Conservation (phyloP, 2,329 filamentous ascomycete genomes). For the Hymenoscyphus salicellus region DNA sequence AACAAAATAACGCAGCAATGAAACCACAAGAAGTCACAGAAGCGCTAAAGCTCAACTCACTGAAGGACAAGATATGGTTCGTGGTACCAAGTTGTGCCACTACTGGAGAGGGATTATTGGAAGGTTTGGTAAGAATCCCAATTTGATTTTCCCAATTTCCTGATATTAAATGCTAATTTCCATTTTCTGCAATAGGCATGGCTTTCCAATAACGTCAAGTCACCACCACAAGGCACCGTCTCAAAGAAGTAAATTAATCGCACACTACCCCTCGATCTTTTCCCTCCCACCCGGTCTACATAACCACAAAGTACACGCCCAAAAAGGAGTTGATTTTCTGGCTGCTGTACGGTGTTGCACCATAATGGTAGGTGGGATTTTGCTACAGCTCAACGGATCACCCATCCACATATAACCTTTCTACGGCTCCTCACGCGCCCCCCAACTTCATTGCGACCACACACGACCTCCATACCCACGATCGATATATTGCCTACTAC, state of each 20-base stretch:
- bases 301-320: background rate
- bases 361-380: background rate
- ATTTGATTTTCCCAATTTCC: conserved; percentile 44
- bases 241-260: conserved; percentile 26
- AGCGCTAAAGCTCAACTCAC: conserved; percentile 98
- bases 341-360: background rate
- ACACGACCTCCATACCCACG: background rate
- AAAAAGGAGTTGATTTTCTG: background rate
- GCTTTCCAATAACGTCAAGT: conserved; percentile 82
- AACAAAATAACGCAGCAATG: conserved; percentile 89
- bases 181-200: conserved; percentile 50
- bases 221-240: conserved; percentile 41
- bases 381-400: background rate
- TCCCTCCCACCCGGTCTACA: background rate
- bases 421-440: background rate
- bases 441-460: background rate
- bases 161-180: background rate
- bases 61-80: conserved; percentile 98
- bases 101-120: conserved; percentile 98
- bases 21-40: conserved; percentile 99
- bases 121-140: conserved; percentile 78
- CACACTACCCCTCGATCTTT: background rate
- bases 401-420: background rate
- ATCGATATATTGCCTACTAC: conserved; percentile 5
- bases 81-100: conserved; percentile 99